Evolutionary conservation across 805 yeast genomes (phyloP).

Genomic region (Naumovozyma baii): DNA sequence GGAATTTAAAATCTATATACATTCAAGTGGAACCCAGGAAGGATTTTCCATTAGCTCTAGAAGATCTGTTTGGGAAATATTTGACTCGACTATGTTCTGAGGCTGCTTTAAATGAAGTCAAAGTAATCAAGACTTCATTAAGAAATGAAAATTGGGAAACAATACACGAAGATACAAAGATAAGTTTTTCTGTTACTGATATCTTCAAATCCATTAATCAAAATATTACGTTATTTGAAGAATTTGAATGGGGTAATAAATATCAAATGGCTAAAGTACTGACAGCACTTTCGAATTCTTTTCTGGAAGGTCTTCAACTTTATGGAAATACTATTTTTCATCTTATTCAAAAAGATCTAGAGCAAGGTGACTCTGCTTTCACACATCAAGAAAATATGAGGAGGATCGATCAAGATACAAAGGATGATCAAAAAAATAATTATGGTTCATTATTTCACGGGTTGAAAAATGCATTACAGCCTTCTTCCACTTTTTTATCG

Average conservation of each 20-base stretch:
- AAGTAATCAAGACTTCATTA: slow-evolving; percentile 47
- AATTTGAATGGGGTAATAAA: slow-evolving; percentile 56
- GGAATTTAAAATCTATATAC: slow-evolving; percentile 44
- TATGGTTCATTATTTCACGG: slow-evolving; percentile 29
- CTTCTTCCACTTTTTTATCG: slow-evolving; percentile 25
- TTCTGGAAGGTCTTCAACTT: slow-evolving; percentile 49
- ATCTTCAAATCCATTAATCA: slow-evolving; percentile 55
- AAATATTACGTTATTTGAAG: slow-evolving; percentile 45
- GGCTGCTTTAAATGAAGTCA: slow-evolving; percentile 37
- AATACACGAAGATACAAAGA: slow-evolving; percentile 35
- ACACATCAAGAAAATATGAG: background rate
- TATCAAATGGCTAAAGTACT: slow-evolving; percentile 53
- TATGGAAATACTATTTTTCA: slow-evolving; percentile 36
- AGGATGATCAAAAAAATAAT: background rate
- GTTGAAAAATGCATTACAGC: slow-evolving; percentile 41
- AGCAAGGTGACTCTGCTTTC: slow-evolving; percentile 2
- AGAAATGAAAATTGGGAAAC: slow-evolving; percentile 49
- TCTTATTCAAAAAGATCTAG: slow-evolving; percentile 36
- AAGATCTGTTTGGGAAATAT: slow-evolving; percentile 44
- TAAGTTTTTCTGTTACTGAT: slow-evolving; percentile 58
- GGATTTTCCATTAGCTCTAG: slow-evolving; percentile 45
- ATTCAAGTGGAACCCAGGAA: slow-evolving; percentile 37
- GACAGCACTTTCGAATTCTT: slow-evolving; percentile 50
- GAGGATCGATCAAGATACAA: background rate
- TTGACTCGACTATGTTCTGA: slow-evolving; percentile 33